Evolutionary conservation across 371 early-diverging fungal genomes (phyloP), one percentile per base, ranked within the genome.

Genomic region (Mucor indicus): DNA sequence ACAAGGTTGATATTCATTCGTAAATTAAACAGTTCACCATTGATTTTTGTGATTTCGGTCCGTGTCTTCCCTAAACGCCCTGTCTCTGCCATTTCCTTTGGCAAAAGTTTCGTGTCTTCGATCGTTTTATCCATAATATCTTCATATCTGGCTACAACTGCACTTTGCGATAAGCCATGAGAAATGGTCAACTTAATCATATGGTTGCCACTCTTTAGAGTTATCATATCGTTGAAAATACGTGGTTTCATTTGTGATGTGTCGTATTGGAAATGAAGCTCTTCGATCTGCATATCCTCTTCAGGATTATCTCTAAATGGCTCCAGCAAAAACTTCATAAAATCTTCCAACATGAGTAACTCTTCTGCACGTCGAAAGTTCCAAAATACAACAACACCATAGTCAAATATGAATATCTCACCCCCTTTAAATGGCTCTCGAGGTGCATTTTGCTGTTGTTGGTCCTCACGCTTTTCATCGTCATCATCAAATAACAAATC

Each of bases 371-470:
- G 84, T n/a, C 83, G 81, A 58, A 98, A 85, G 27, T 94, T 95
- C 98, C 98, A 98, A 53, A 95, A 85, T 1, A 96, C 96, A 2
- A 92, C 89, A 6, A 95, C 95, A 21, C 98, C 95, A 59, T 95
- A 95, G 55, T 95, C 95, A 58, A 95, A 96, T 39, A 89, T 69
- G 50, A 90, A 90, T 10, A 89, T 65, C 56, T 91, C 91, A 36
- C 88, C 87, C 20, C 82, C 82, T 44, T 63, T 72, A 42, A 80
- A 81, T 7, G 70, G 72, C 19, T 63, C 55, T 3, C 52, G 51
- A 20, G 38, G 47, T 20, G 53, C 61, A 5, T 37, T 5, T 11
- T 27, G 29, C 29, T 27, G 29, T 27, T 27, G 29, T 11, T 27
- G 29, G 20, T 33, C 21, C 25, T 31, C 20, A 2, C 5, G 20